Base-by-base conservation (phyloP, 2,329 filamentous ascomycete genomes). In the Ophiostoma sp. region DNA sequence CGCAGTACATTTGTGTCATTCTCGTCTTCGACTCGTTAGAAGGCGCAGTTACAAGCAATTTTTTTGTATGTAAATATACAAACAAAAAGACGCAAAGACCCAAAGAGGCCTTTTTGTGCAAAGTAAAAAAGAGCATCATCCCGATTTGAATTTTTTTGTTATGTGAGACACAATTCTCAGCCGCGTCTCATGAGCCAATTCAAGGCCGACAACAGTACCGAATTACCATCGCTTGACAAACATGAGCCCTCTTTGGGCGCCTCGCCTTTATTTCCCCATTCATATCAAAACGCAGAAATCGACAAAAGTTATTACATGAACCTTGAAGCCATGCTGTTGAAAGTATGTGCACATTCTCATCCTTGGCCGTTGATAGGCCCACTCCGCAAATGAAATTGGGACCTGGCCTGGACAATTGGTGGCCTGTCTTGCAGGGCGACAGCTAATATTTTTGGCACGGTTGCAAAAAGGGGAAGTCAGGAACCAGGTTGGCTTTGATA, bases 281-380 rank as follows among this genome's bases (percentile, higher is more conserved):
- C 19, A 11, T 22, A 12, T 64, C 36, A 8, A 64, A 42, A 64
- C 33, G 36, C 36, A 36, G n/a, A n/a, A 64, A 36, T 31, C 36
- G 61, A 36, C 36, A 64, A 45, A 64, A 36, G 12, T 8, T 15
- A 12, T 17, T 22, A 25, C 63, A n/a, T 19, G 5, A 11, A 48
- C 7, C 12, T 36, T 68, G 64, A 12, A 11, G 64, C 36, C 36
- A 64, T 64, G 42, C 31, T 39, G 31, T 19, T 61, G 28, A 11
- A 19, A 39, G 22, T 25, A 33, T 5, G 15, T 28, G 17, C 61
- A 64, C 59, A 64, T 22, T 15, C 39, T 48, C 66, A 17, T 69
- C 11, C 57, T 55, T 42, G 31, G 59, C 70, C 36, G 59, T 59
- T 72, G 70, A 72, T 72, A 66, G 70, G 70, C 59, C 45, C 57